phyloP scores from a whole-genome alignment of 148 eudicot species.

The Amaranthus hypochondriacus region DNA sequence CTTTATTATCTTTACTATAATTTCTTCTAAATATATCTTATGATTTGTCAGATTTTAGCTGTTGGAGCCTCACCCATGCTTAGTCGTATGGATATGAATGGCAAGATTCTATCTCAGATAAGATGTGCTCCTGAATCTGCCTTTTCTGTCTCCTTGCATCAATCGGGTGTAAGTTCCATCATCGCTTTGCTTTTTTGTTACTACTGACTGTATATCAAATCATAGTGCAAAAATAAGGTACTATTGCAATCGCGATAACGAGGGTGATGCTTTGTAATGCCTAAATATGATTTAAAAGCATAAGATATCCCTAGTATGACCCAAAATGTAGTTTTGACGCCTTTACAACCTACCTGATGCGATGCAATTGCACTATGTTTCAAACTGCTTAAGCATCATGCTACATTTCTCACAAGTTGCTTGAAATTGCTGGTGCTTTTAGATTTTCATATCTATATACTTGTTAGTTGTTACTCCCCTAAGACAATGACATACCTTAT shows the following conservation, averaged over 20 bases:
- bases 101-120: constrained; percentile 71
- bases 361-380: too few species aligned
- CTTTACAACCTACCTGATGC: background rate
- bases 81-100: constrained; percentile 78
- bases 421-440: too few species aligned
- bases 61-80: constrained; percentile 90
- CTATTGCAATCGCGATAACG: too few species aligned
- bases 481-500: too few species aligned
- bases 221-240: too few species aligned
- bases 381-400: too few species aligned
- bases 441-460: too few species aligned
- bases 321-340: background rate
- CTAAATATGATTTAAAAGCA: too few species aligned
- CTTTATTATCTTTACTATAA: background rate
- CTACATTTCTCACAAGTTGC: too few species aligned
- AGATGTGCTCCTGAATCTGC: constrained; percentile 81
- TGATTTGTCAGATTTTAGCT: constrained; percentile 58
- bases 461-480: too few species aligned
- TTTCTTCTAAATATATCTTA: background rate
- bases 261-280: too few species aligned
- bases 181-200: constrained; percentile 1
- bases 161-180: constrained; percentile 61
- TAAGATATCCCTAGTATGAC: too few species aligned
- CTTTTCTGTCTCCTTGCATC: constrained; percentile 79
- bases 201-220: background rate